These are phyloP conservation scores for Vitis labrusca DNA, from an alignment of 164 flowering plant species.

Conservation along the genomic window DNA sequence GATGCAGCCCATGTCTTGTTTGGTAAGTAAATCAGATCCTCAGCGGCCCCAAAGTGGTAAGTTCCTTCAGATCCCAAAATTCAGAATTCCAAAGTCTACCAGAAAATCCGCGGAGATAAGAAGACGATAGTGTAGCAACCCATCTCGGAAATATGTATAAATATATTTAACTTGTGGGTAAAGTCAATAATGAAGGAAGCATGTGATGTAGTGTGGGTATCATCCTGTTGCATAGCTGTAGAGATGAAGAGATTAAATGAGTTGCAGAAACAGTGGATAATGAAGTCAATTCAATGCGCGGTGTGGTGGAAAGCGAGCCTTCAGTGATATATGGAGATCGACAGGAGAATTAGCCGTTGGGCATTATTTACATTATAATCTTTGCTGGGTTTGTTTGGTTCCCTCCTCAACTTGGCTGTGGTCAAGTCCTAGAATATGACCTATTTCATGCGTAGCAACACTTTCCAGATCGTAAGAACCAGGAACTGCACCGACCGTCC, in stretches of 20 bases:
- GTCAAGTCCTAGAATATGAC: too few relatives aligned
- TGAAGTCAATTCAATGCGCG: slow-evolving; percentile 20
- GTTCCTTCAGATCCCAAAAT: not conserved
- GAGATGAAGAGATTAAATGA: not conserved
- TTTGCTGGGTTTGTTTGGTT: too few relatives aligned
- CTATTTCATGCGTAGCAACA: too few relatives aligned
- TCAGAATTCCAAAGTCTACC: slow-evolving; percentile 9
- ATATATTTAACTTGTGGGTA: not conserved
- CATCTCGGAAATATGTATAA: slow-evolving; percentile 9
- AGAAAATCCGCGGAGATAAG: slow-evolving; percentile 30
- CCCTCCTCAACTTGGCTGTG: too few relatives aligned
- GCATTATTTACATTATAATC: not conserved
- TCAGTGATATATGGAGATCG: not conserved
- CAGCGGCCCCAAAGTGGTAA: too few relatives aligned
- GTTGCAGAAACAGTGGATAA: slow-evolving; percentile 16
- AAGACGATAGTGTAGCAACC: slow-evolving; percentile 7
- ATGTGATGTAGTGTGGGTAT: slow-evolving; percentile 2
- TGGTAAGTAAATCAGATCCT: too few relatives aligned
- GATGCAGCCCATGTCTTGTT: too few relatives aligned
- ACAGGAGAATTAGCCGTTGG: slow-evolving; percentile 10
- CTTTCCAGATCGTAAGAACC: too few relatives aligned
- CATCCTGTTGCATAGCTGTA: slow-evolving; percentile 3
- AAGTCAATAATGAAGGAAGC: slow-evolving; percentile 19
- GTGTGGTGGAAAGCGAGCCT: slow-evolving; percentile 33
- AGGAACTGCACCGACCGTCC: too few relatives aligned